Percentiles rank a stretch among this genome's conserved stretches.
These are phyloP conservation scores for Themeda triandra DNA, from an alignment of 176 grass and related monocot genomes.

Conservation along the genomic window DNA sequence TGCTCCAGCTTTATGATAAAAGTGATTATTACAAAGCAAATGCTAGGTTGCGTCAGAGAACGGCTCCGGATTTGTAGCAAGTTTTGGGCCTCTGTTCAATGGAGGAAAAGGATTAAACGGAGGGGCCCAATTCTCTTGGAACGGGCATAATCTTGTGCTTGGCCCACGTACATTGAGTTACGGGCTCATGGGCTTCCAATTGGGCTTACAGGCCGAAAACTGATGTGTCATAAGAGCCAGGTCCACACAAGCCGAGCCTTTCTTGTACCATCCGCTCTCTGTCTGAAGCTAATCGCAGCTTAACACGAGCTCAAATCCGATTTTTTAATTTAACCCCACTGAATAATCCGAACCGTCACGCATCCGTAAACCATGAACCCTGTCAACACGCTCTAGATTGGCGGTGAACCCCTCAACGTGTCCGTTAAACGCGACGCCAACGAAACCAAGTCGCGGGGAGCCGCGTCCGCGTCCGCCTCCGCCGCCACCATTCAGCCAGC, in stretches of 20 bases:
- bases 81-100: background rate
- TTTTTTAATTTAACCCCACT: background rate
- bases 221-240: background rate
- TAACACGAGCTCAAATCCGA: background rate
- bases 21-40: too few relatives aligned
- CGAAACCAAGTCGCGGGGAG: background rate
- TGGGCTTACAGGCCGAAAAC: background rate
- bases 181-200: background rate
- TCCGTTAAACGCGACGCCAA: slow-evolving; percentile 25
- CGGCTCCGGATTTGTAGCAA: background rate
- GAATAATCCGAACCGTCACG: background rate
- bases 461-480: background rate
- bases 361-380: background rate
- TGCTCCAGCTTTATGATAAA: too few relatives aligned
- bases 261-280: background rate
- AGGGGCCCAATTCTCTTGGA: background rate
- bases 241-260: background rate
- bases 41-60: too few relatives aligned
- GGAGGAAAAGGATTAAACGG: background rate
- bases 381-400: background rate
- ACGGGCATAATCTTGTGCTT: background rate
- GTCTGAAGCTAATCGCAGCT: background rate
- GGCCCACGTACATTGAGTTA: background rate
- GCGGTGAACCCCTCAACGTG: slow-evolving; percentile 13
- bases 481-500: slow-evolving; percentile 9